A percentile compares a stretch with the other conserved stretches of the same genome.
These are phyloP conservation scores for Aureobasidium subglaciale DNA, from an alignment of 2,329 filamentous ascomycete genomes.

Conservation along the genomic window DNA sequence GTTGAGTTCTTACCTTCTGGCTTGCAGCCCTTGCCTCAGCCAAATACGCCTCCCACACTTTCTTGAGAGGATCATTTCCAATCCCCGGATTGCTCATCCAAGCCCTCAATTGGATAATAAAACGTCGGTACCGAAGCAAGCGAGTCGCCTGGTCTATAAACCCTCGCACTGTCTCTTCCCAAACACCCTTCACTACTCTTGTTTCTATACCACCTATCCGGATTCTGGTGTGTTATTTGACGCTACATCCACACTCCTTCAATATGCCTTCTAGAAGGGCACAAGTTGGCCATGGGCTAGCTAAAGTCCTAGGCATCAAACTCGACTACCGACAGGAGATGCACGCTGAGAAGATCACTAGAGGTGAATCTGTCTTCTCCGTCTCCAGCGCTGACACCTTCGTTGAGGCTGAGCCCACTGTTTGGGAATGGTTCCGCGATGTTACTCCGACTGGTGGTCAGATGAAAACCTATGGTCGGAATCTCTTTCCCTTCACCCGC, in stretches of 20 bases:
- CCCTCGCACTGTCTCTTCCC: not conserved
- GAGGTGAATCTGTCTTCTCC: slow-evolving; percentile 75
- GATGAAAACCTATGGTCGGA: slow-evolving; percentile 54
- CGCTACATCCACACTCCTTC: slow-evolving; percentile 23
- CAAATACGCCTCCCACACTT: slow-evolving; percentile 3
- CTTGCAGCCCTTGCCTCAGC: slow-evolving; percentile 8
- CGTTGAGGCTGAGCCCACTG: slow-evolving; percentile 72
- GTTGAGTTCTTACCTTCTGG: not conserved
- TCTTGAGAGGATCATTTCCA: slow-evolving; percentile 1
- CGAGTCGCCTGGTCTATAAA: not conserved
- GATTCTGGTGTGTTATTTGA: not conserved
- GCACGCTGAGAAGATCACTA: slow-evolving; percentile 56
- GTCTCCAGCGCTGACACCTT: slow-evolving; percentile 67
- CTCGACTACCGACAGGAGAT: slow-evolving; percentile 59
- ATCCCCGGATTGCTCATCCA: slow-evolving; percentile 11
- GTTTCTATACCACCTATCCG: not conserved
- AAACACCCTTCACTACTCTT: not conserved
- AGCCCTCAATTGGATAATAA: slow-evolving; percentile 7
- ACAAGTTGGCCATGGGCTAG: slow-evolving; percentile 64
- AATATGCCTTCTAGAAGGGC: slow-evolving; percentile 34
- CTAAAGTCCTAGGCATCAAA: slow-evolving; percentile 77
- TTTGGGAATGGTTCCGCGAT: slow-evolving; percentile 62
- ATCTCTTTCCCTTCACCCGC: slow-evolving; percentile 77
- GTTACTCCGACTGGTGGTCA: slow-evolving; percentile 54
- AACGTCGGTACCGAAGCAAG: not conserved